Evolutionary conservation across 2,329 filamentous ascomycete genomes (phyloP).

Genomic region (Ceratocystis diversiconidia): DNA sequence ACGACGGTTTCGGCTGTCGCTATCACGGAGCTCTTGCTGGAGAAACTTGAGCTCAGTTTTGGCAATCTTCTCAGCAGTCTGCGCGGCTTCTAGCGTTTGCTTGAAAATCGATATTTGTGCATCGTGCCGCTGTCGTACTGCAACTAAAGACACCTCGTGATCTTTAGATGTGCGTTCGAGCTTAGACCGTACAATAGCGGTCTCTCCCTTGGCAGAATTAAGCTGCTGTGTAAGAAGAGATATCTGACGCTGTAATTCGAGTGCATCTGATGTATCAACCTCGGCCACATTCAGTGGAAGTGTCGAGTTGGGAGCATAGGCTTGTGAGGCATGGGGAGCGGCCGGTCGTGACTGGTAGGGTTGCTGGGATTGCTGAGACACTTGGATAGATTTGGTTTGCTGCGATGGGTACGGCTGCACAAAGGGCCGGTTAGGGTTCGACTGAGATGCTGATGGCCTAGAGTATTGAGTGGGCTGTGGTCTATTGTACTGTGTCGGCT

Average conservation of each 20-base stretch:
- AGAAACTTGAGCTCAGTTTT: slow-evolving; percentile 51
- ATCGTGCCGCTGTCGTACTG: slow-evolving; percentile 49
- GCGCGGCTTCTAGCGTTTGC: slow-evolving; percentile 30
- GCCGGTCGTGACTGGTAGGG: neutral
- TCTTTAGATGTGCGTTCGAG: slow-evolving; percentile 46
- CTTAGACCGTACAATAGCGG: slow-evolving; percentile 59
- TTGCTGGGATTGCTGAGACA: neutral
- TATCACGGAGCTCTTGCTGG: slow-evolving; percentile 54
- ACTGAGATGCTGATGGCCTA: neutral
- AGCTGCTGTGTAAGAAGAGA: slow-evolving; percentile 29
- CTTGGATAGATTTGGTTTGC: neutral
- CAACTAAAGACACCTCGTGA: slow-evolving; percentile 47
- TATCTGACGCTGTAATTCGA: neutral
- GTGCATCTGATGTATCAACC: neutral
- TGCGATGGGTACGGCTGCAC: slow-evolving; percentile 4
- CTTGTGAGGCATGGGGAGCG: neutral
- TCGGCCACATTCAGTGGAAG: neutral
- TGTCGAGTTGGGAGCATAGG: neutral
- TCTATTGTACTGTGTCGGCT: neutral
- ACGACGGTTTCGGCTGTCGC: slow-evolving; percentile 24
- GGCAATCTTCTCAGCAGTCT: slow-evolving; percentile 48
- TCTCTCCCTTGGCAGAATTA: slow-evolving; percentile 53
- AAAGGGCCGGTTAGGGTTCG: slow-evolving; percentile 7
- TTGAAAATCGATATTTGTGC: slow-evolving; percentile 42
- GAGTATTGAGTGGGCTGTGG: neutral